These are phyloP conservation scores for Botrytis elliptica DNA, from an alignment of 2,329 filamentous ascomycete genomes.

Conservation along the genomic window DNA sequence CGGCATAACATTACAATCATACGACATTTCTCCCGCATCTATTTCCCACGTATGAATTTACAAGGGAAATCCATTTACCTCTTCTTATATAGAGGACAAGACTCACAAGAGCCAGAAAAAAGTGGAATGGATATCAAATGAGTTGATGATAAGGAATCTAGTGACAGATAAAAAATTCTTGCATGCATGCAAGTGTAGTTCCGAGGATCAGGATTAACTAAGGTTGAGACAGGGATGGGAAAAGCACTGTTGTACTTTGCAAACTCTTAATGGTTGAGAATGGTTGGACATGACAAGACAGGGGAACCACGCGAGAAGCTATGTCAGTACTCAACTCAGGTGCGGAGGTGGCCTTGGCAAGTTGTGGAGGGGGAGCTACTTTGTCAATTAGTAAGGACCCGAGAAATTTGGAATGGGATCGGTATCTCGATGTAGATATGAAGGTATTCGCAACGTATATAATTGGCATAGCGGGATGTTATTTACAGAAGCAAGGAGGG, in stretches of 20 bases:
- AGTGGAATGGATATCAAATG: not conserved
- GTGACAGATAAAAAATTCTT: conserved; percentile 3
- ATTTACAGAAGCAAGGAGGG: not conserved
- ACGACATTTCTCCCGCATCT: not conserved
- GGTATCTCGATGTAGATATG: not conserved
- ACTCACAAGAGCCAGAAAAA: not conserved
- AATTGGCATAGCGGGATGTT: not conserved
- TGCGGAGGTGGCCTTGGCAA: conserved; percentile 6
- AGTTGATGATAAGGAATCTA: conserved; percentile 6
- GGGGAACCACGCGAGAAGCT: conserved; percentile 15
- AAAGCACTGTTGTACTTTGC: not conserved
- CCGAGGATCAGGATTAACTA: conserved; percentile 9
- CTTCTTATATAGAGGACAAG: not conserved
- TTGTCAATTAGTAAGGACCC: not conserved
- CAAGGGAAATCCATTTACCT: not conserved
- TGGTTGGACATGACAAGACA: conserved; percentile 13
- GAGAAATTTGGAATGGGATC: not conserved
- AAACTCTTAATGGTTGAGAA: not conserved
- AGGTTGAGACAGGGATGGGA: not conserved
- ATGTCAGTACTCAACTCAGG: conserved; percentile 1
- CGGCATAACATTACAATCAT: not conserved
- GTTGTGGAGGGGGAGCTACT: not conserved
- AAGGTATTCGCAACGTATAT: not conserved
- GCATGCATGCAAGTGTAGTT: conserved; percentile 5
- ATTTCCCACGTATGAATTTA: not conserved